Evolutionary conservation across 2,329 filamentous ascomycete species (phyloP).

Genomic region (Colletotrichum noveboracense): DNA sequence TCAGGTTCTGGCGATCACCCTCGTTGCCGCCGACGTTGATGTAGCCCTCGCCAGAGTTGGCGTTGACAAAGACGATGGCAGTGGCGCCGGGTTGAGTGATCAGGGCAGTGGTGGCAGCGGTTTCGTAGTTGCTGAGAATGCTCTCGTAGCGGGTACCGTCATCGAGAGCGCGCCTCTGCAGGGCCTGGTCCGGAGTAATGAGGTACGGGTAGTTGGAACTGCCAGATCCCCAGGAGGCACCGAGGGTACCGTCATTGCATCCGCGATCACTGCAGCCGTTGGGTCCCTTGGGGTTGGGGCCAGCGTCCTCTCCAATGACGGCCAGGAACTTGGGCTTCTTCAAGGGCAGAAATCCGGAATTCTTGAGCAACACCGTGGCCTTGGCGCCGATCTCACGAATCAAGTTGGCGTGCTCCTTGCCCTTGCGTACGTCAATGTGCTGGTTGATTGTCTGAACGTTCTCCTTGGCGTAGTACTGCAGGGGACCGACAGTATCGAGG

Average conservation of each 20-base stretch:
- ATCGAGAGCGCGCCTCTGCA: slow-evolving; percentile 65
- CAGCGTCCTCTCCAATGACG: slow-evolving; percentile 84
- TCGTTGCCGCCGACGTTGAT: slow-evolving; percentile 82
- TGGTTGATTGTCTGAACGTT: slow-evolving; percentile 75
- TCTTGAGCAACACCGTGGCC: slow-evolving; percentile 90
- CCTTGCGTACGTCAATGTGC: slow-evolving; percentile 81
- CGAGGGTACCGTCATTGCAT: slow-evolving; percentile 66
- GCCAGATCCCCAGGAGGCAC: slow-evolving; percentile 82
- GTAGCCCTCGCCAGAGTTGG: slow-evolving; percentile 85
- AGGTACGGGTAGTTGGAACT: slow-evolving; percentile 78
- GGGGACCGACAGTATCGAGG: slow-evolving; percentile 72
- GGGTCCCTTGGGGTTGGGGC: slow-evolving; percentile 73
- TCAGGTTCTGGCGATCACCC: slow-evolving; percentile 92
- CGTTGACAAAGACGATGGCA: slow-evolving; percentile 88
- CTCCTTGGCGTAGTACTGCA: slow-evolving; percentile 67
- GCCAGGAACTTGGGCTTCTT: slow-evolving; percentile 77
- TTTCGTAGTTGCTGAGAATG: slow-evolving; percentile 68
- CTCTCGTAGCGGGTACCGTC: slow-evolving; percentile 69
- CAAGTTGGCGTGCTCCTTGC: slow-evolving; percentile 65
- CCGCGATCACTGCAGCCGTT: slow-evolving; percentile 79
- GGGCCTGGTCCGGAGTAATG: slow-evolving; percentile 73
- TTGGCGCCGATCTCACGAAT: slow-evolving; percentile 81
- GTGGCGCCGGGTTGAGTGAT: slow-evolving; percentile 68
- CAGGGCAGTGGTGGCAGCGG: slow-evolving; percentile 66
- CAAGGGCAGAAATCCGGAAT: slow-evolving; percentile 77